Conservation (phyloP, 2,329 filamentous ascomycete genomes). For the Tolypocladium album region DNA sequence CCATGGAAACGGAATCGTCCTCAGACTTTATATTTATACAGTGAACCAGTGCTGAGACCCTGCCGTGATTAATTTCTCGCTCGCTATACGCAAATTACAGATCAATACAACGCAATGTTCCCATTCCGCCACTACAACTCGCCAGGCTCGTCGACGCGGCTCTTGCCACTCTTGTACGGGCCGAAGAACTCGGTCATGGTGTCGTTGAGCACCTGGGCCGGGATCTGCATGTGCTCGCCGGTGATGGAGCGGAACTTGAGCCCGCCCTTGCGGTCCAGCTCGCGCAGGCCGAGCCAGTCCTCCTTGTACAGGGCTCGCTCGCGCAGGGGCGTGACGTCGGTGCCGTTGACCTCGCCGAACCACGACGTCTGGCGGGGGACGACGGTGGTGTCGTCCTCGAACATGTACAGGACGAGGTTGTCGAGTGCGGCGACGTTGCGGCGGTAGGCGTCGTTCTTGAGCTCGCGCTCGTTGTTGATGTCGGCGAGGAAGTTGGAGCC, state of each 20-base stretch:
- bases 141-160: slow-evolving; percentile 15
- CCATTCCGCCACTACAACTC: slow-evolving; percentile 22
- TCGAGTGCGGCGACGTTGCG: slow-evolving; percentile 58
- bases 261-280: slow-evolving; percentile 67
- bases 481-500: slow-evolving; percentile 85
- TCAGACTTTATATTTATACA: not conserved
- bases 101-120: not conserved
- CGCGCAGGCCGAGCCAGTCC: slow-evolving; percentile 84
- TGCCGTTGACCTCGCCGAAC: slow-evolving; percentile 79
- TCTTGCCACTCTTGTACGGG: slow-evolving; percentile 30
- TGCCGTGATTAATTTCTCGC: not conserved
- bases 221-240: slow-evolving; percentile 77
- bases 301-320: slow-evolving; percentile 69
- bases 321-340: slow-evolving; percentile 54
- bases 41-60: not conserved
- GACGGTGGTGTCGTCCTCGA: slow-evolving; percentile 74
- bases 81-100: not conserved
- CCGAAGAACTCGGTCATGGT: slow-evolving; percentile 61
- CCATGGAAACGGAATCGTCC: not conserved
- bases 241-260: slow-evolving; percentile 63
- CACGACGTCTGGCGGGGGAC: slow-evolving; percentile 84
- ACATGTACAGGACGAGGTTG: slow-evolving; percentile 82
- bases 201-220: slow-evolving; percentile 51
- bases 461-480: slow-evolving; percentile 79
- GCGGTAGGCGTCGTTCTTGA: slow-evolving; percentile 67